phyloP scores from a whole-genome alignment of 2,329 filamentous ascomycete species.

The Aspergillus quadrilineatus region DNA sequence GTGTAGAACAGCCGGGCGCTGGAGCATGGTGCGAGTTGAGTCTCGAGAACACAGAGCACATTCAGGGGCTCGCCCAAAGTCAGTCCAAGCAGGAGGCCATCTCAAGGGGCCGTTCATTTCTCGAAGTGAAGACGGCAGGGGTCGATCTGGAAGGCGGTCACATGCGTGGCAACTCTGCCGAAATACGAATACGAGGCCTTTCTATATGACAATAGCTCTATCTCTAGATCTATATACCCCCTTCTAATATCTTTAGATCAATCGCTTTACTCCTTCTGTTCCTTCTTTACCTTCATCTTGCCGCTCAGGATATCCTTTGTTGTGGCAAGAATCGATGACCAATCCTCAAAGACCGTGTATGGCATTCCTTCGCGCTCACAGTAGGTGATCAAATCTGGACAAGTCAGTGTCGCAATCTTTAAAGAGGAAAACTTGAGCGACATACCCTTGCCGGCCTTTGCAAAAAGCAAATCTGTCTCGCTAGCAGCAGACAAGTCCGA shows the following conservation, averaged over 20 bases:
- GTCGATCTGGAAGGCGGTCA: conserved; percentile 30
- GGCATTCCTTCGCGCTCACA: conserved; percentile 82
- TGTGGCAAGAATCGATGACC: conserved; percentile 72
- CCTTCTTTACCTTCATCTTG: conserved; percentile 70
- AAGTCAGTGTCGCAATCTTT: conserved; percentile 12
- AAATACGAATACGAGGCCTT: conserved; percentile 1
- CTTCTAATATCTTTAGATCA: conserved; percentile 1
- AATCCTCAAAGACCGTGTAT: conserved; percentile 84
- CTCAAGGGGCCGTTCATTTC: conserved; percentile 27
- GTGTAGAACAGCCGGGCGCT: conserved; percentile 28
- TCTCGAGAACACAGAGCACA: conserved; percentile 10
- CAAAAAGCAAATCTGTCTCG: conserved; percentile 91
- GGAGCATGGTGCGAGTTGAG: conserved; percentile 32
- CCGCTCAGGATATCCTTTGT: conserved; percentile 76
- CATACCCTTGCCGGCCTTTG: conserved; percentile 82
- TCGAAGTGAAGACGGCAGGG: conserved; percentile 9
- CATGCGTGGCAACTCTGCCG: conserved; percentile 15
- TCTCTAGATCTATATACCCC: neutral
- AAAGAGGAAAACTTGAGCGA: conserved; percentile 15
- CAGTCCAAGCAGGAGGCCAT: conserved; percentile 31
- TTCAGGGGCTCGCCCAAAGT: conserved; percentile 25
- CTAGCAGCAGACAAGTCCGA: conserved; percentile 88
- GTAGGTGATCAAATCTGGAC: conserved; percentile 76
- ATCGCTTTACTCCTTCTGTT: conserved; percentile 39
- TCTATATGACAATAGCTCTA: neutral